These are phyloP conservation scores for Nakaseomyces uthaithaninus DNA, from an alignment of 1,139 yeast genomes.

Conservation along the genomic window DNA sequence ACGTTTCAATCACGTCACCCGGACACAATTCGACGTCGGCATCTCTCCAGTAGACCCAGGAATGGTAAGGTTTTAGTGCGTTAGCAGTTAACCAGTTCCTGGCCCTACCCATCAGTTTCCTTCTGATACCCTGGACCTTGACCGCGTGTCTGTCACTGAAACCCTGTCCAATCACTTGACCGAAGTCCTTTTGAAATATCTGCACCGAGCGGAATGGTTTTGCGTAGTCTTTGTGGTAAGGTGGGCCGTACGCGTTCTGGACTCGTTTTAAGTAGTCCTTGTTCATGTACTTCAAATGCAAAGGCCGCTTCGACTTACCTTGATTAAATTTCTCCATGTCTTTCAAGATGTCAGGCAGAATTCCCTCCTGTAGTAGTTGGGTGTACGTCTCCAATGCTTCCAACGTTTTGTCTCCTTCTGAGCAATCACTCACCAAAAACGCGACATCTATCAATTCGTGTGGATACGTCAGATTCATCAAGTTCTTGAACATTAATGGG, in stretches of 20 bases:
- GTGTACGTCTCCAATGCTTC: constrained; percentile 60
- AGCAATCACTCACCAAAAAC: constrained; percentile 76
- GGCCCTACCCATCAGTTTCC: constrained; percentile 67
- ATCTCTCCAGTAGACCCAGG: constrained; percentile 79
- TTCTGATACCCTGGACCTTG: constrained; percentile 75
- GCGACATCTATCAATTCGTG: constrained; percentile 77
- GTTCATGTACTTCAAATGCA: constrained; percentile 64
- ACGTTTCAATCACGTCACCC: constrained; percentile 50
- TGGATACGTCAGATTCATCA: constrained; percentile 80
- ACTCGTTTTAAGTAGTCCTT: constrained; percentile 52
- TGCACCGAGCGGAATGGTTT: constrained; percentile 72
- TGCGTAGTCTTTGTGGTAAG: constrained; percentile 48
- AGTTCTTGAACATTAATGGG: constrained; percentile 74
- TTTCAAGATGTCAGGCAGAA: constrained; percentile 43
- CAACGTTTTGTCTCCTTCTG: constrained; percentile 65
- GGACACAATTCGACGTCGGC: constrained; percentile 64
- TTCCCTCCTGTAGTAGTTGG: constrained; percentile 62
- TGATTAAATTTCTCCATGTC: constrained; percentile 50
- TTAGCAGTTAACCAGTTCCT: constrained; percentile 61
- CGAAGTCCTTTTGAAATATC: constrained; percentile 75
- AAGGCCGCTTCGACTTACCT: constrained; percentile 39
- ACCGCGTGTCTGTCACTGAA: constrained; percentile 85
- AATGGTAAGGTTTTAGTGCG: constrained; percentile 58
- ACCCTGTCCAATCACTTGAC: constrained; percentile 79
- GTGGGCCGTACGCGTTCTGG: constrained; percentile 50